These are phyloP conservation scores for Fusarium mundagurra DNA, from an alignment of 2,329 filamentous ascomycete genomes.

Conservation along the genomic window DNA sequence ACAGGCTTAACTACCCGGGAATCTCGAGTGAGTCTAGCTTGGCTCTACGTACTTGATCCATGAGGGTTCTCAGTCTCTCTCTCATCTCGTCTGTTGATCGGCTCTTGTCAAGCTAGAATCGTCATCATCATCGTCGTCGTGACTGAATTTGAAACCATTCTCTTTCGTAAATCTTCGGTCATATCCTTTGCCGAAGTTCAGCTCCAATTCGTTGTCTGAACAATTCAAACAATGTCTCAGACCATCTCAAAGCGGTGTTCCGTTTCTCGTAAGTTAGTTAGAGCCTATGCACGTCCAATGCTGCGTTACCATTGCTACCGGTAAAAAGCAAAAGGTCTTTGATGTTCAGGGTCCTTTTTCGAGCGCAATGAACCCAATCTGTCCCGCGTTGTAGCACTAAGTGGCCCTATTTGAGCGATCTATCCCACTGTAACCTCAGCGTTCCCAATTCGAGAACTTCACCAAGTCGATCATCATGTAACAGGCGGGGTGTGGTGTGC, in stretches of 20 bases:
- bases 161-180: slow-evolving; percentile 1
- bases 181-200: slow-evolving; percentile 16
- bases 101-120: background rate
- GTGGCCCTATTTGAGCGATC: slow-evolving; percentile 13
- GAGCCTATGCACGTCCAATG: background rate
- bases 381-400: slow-evolving; percentile 8
- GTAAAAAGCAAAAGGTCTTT: slow-evolving; percentile 22
- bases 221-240: background rate
- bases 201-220: background rate
- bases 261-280: background rate
- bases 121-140: background rate
- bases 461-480: slow-evolving; percentile 40
- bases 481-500: slow-evolving; percentile 4
- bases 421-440: slow-evolving; percentile 10
- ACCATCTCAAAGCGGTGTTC: background rate
- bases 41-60: background rate
- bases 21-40: background rate
- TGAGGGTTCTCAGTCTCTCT: slow-evolving; percentile 7
- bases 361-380: slow-evolving; percentile 17
- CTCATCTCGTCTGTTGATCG: slow-evolving; percentile 19
- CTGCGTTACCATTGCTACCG: background rate
- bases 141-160: slow-evolving; percentile 8
- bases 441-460: slow-evolving; percentile 32
- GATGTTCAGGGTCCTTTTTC: slow-evolving; percentile 7
- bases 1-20: background rate